A percentile compares a stretch with the other conserved stretches of the same genome.
These are phyloP conservation scores for Populus tomentosa DNA, from an alignment of 441 rosid species.

Conservation along the genomic window DNA sequence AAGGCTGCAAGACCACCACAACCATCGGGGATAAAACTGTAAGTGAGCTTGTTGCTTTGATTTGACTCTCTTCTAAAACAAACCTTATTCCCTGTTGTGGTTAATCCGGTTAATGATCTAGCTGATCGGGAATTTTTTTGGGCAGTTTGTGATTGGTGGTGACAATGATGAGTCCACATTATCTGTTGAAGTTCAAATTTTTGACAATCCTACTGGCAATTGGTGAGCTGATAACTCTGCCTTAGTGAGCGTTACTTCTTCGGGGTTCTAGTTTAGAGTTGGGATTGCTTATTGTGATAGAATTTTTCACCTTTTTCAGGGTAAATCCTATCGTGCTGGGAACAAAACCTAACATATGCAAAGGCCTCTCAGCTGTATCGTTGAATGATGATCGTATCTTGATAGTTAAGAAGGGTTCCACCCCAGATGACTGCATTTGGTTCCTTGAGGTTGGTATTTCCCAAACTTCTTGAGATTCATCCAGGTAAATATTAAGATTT, in stretches of 20 bases:
- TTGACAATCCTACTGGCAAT: constrained; percentile 41
- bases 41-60: constrained; percentile 22
- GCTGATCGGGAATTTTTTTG: constrained; percentile 5
- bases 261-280: constrained; percentile 11
- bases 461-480: neutral
- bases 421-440: constrained; percentile 74
- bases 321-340: constrained; percentile 60
- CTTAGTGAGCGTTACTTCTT: constrained; percentile 10
- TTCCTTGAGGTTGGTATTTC: constrained; percentile 81
- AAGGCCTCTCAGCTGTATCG: constrained; percentile 53
- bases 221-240: constrained; percentile 44
- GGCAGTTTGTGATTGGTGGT: constrained; percentile 62
- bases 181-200: constrained; percentile 50
- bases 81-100: neutral
- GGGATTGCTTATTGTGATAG: constrained; percentile 11
- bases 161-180: constrained; percentile 44
- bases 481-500: neutral
- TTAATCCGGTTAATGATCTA: constrained; percentile 23
- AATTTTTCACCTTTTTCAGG: constrained; percentile 36
- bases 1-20: constrained; percentile 31
- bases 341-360: constrained; percentile 54
- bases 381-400: constrained; percentile 58
- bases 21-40: constrained; percentile 55
- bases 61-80: constrained; percentile 9
- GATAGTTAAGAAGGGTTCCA: constrained; percentile 66